Evolutionary conservation across 179 eudicot genomes (phyloP).

Genomic region (Beta macrorhiza): DNA sequence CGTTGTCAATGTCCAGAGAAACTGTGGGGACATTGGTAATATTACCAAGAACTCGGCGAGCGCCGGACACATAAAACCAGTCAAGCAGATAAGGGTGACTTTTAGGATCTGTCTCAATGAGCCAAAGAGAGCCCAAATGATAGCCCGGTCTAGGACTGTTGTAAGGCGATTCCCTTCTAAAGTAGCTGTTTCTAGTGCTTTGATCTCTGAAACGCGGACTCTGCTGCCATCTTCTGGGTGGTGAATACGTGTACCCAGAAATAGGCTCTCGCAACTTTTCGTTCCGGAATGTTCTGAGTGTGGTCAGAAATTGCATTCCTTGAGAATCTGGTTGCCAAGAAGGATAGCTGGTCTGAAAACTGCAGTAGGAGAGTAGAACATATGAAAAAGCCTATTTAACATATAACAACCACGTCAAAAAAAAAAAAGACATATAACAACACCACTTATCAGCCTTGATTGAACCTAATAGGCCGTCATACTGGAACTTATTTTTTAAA

Average conservation of each 20-base stretch:
- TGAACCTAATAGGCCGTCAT: too few species aligned
- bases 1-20: slow-evolving; percentile 34
- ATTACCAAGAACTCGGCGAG: slow-evolving; percentile 33
- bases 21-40: slow-evolving; percentile 29
- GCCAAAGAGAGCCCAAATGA: slow-evolving; percentile 62
- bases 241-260: slow-evolving; percentile 30
- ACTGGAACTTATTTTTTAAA: too few species aligned
- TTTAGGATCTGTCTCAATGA: slow-evolving; percentile 50
- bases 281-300: slow-evolving; percentile 60
- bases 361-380: slow-evolving; percentile 29
- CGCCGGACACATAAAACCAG: slow-evolving; percentile 65
- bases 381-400: not conserved
- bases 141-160: slow-evolving; percentile 30
- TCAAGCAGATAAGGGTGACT: slow-evolving; percentile 78
- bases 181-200: slow-evolving; percentile 41
- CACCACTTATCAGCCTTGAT: too few species aligned
- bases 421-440: too few species aligned
- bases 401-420: too few species aligned
- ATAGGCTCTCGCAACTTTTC: slow-evolving; percentile 43
- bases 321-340: slow-evolving; percentile 73
- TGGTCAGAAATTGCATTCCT: slow-evolving; percentile 64
- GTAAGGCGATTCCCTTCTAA: slow-evolving; percentile 41
- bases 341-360: slow-evolving; percentile 85
- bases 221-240: slow-evolving; percentile 41
- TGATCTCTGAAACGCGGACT: slow-evolving; percentile 39